Evolutionary conservation across 2,329 filamentous ascomycete species (phyloP).

Genomic region (Ploettnerulaceae sp.): DNA sequence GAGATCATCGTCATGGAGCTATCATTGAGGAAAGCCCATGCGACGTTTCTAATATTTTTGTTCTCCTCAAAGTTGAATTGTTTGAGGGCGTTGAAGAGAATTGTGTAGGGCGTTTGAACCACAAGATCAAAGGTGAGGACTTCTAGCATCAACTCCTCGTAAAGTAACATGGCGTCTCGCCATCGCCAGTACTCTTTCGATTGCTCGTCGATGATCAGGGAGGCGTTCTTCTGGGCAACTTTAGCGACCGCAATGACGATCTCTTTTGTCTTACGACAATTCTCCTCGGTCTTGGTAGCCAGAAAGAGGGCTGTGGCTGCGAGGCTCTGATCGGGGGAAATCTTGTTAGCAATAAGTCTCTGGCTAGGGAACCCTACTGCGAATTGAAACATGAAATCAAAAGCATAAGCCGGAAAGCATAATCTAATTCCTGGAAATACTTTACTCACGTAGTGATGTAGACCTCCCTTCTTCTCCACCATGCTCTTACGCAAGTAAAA

Average conservation of each 20-base stretch:
- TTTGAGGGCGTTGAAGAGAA: constrained; percentile 75
- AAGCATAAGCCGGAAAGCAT: no score
- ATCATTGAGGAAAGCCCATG: constrained; percentile 94
- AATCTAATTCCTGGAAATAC: no score
- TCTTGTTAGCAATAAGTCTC: constrained; percentile 12
- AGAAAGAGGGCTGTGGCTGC: constrained; percentile 89
- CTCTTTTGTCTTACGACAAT: constrained; percentile 91
- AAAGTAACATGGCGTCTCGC: constrained; percentile 87
- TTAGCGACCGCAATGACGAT: constrained; percentile 90
- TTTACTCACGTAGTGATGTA: constrained; percentile 84
- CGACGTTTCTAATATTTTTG: constrained; percentile 75
- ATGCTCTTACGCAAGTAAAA: constrained; percentile 91
- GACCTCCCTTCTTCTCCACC: constrained; percentile 67
- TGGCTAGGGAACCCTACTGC: no score
- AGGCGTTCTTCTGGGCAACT: constrained; percentile 89
- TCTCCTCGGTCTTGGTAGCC: constrained; percentile 96
- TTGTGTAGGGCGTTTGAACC: constrained; percentile 80
- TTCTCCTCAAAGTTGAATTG: constrained; percentile 71
- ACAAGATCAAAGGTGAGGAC: constrained; percentile 90
- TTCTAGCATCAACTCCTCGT: constrained; percentile 90
- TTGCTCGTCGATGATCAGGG: constrained; percentile 88
- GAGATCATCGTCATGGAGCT: constrained; percentile 80
- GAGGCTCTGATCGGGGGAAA: constrained; percentile 54
- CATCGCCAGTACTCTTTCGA: constrained; percentile 98
- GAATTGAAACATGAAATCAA: background rate